phyloP scores from a whole-genome alignment of 2,329 filamentous ascomycete genomes.

The Venturia aucupariae region DNA sequence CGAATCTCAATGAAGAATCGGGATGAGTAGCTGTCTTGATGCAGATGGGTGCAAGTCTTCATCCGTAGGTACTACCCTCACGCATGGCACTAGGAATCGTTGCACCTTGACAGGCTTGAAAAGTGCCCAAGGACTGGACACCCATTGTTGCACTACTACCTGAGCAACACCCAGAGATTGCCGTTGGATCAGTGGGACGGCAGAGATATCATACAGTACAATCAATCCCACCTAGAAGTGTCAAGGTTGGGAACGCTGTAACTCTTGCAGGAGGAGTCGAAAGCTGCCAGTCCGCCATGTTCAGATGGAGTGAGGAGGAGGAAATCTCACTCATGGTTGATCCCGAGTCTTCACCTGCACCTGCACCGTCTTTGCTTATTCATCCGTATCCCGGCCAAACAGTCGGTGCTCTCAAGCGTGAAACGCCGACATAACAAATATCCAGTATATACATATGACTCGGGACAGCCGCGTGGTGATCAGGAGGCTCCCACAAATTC shows the following conservation, averaged over 20 bases:
- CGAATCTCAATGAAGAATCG: no score
- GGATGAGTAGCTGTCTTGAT: background rate
- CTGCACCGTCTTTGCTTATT: no score
- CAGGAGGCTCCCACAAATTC: background rate
- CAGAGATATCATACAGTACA: no score
- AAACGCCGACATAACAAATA: background rate
- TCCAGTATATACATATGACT: background rate
- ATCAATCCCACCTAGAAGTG: background rate
- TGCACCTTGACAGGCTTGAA: background rate
- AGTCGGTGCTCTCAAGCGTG: background rate
- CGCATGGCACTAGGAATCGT: background rate
- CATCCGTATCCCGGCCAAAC: background rate
- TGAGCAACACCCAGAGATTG: background rate
- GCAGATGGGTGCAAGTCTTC: background rate
- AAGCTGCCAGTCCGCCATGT: background rate
- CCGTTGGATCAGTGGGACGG: background rate
- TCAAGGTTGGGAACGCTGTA: no score
- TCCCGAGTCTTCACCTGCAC: no score
- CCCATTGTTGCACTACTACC: background rate
- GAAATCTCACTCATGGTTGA: no score
- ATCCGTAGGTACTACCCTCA: background rate
- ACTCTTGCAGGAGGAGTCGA: background rate
- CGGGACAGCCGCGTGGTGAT: background rate
- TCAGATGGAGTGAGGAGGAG: background rate
- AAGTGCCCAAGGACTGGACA: background rate